A percentile compares a stretch with the other conserved stretches of the same genome.
phyloP scores from a whole-genome alignment of 225 moss, liverwort and hornwort species.

The Pleurozium schreberi region DNA sequence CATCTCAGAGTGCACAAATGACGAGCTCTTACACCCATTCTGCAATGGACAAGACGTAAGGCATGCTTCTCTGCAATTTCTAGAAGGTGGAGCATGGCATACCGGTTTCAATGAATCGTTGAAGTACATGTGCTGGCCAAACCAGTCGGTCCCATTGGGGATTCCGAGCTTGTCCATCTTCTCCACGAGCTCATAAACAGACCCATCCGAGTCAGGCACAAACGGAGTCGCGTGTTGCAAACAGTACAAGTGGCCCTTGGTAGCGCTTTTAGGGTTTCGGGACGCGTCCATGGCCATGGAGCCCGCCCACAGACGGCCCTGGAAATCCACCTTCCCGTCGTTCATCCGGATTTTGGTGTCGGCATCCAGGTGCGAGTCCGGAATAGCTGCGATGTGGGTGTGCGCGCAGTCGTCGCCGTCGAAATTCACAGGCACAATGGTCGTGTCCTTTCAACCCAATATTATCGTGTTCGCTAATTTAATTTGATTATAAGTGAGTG shows the following conservation, averaged over 20 bases:
- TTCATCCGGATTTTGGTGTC: slow-evolving; percentile 25
- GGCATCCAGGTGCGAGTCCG: slow-evolving; percentile 16
- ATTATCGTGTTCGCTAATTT: not conserved
- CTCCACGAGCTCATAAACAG: slow-evolving; percentile 17
- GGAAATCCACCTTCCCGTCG: slow-evolving; percentile 42
- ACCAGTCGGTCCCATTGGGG: slow-evolving; percentile 45
- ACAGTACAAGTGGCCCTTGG: slow-evolving; percentile 31
- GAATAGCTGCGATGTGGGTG: slow-evolving; percentile 7
- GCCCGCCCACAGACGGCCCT: slow-evolving; percentile 43
- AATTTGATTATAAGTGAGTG: not conserved
- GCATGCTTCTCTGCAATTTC: not conserved
- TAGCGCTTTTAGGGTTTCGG: slow-evolving; percentile 15
- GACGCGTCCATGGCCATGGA: slow-evolving; percentile 43
- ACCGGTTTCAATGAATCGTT: slow-evolving; percentile 31
- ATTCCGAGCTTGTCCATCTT: slow-evolving; percentile 38
- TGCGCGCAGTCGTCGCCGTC: not conserved
- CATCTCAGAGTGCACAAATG: not conserved
- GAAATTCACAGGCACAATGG: slow-evolving; percentile 32
- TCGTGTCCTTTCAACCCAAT: not conserved
- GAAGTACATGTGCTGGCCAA: slow-evolving; percentile 35
- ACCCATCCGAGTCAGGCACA: not conserved
- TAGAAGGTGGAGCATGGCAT: not conserved
- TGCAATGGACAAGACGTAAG: not conserved
- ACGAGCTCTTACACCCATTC: not conserved
- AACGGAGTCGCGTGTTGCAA: not conserved